Conservation (phyloP, 805 yeast genomes). For the Candida taoyuanica region DNA sequence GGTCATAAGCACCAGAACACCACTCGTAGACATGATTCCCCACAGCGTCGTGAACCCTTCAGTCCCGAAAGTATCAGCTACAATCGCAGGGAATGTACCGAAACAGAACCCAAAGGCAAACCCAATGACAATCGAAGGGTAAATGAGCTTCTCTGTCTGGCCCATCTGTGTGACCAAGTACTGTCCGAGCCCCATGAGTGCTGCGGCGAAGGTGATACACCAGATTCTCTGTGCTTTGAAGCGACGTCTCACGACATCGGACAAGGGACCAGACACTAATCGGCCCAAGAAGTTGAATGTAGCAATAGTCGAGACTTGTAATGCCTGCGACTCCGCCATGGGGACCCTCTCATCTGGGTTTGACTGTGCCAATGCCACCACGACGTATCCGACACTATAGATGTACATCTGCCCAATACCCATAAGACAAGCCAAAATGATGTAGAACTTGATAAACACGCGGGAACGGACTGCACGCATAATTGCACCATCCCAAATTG, state of each 20-base stretch:
- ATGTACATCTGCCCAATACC: conserved; percentile 72
- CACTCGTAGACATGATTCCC: conserved; percentile 74
- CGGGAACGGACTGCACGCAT: conserved; percentile 20
- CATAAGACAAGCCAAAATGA: conserved; percentile 51
- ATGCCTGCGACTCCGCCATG: conserved; percentile 52
- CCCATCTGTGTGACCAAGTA: conserved; percentile 30
- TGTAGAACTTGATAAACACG: conserved; percentile 46
- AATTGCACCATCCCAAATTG: conserved; percentile 26
- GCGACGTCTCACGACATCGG: conserved; percentile 53
- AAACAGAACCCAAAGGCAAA: conserved; percentile 64
- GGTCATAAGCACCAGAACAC: conserved; percentile 47
- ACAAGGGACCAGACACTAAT: conserved; percentile 56
- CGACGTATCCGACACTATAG: conserved; percentile 70
- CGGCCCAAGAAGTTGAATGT: conserved; percentile 63
- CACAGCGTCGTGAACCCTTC: conserved; percentile 66
- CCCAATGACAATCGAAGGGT: conserved; percentile 55
- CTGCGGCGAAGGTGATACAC: conserved; percentile 47
- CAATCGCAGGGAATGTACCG: conserved; percentile 71
- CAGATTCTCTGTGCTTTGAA: conserved; percentile 57
- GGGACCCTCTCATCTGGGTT: conserved; percentile 19
- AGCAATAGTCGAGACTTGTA: conserved; percentile 67
- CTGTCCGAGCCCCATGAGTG: conserved; percentile 35
- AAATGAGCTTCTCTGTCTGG: conserved; percentile 38
- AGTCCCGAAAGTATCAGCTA: conserved; percentile 71
- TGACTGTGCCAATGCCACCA: conserved; percentile 40